These are phyloP conservation scores for Termitomyces sp. DNA, from an alignment of 768 basidiomycete genomes.

Conservation along the genomic window DNA sequence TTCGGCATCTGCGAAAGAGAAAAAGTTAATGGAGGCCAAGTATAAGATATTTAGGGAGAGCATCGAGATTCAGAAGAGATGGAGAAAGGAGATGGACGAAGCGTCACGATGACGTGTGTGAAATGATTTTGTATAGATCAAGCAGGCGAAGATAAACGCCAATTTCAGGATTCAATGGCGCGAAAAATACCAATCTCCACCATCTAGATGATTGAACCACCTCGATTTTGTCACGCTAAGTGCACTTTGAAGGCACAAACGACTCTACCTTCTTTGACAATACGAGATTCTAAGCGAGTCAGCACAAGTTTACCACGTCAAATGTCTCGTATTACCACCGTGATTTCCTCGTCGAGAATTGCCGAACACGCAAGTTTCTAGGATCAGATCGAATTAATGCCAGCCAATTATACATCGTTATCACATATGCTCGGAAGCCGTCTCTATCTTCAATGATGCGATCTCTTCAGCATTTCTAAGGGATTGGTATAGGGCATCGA, in stretches of 20 bases:
- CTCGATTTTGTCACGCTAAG: not conserved
- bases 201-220: not conserved
- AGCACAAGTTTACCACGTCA: not conserved
- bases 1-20: slow-evolving; percentile 53
- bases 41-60: slow-evolving; percentile 89
- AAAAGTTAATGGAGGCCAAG: slow-evolving; percentile 80
- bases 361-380: not conserved
- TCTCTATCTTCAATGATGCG: slow-evolving; percentile 8
- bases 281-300: not conserved
- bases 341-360: not conserved
- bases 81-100: slow-evolving; percentile 75
- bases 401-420: not conserved
- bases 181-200: not conserved
- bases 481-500: slow-evolving; percentile 45
- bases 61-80: slow-evolving; percentile 84
- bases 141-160: not conserved
- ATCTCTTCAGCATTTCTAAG: slow-evolving; percentile 22
- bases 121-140: not conserved
- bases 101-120: slow-evolving; percentile 22
- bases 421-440: slow-evolving; percentile 10
- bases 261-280: not conserved
- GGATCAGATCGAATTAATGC: not conserved
- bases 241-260: not conserved
- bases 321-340: not conserved
- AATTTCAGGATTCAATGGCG: not conserved